Evolutionary conservation across 2,329 filamentous ascomycete genomes (phyloP), one percentile per base, ranked within the genome.

Genomic region (Drechslerella coelobrocha): DNA sequence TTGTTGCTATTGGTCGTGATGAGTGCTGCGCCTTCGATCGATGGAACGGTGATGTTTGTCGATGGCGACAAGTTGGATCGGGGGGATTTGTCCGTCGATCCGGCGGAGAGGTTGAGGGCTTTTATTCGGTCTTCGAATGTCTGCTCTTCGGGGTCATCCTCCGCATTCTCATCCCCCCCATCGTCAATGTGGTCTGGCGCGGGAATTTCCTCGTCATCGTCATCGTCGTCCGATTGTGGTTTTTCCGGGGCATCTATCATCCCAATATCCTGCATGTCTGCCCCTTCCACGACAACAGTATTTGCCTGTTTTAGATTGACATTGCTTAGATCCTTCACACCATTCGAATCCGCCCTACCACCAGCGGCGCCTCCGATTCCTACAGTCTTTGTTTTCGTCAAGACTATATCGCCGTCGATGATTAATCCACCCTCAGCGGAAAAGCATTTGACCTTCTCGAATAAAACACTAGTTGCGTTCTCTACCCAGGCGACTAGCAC

Each of bases 251-350:
- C 73, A 61, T 75, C 73, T 5, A 71, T 73, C 72, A 78, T 78
- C 24, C 81, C 80, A 10, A 81, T 76, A 73, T 81, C 80, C 39
- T 81, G 80, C 39, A 80, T 79, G 51, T 83, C 78, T 31, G 80
- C 81, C 51, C 82, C 81, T 56, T 80, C 77, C 61, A 81, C 81
- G 9, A 88, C 83, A 1, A 83, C 80, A 9, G 84, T 81, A 60
- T 81, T 82, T 29, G 84, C 82, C 73, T 88, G 85, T 76, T 88
- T 83, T 31, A 87, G 82, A 41, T 82, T 81, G 65, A 79, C 81
- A 73, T 83, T 82, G 45, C 80, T 81, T 52, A 81, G 76, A 71
- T 81, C 79, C 74, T 83, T 84, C 23, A 81, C 78, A 24, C 84
- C 83, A 75, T 85, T 86, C 61, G 83, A 81, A 60, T 82, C 81